Evolutionary conservation across 2,329 filamentous ascomycete genomes (phyloP).

Genomic region (Teratosphaeria pseudoeucalypti): DNA sequence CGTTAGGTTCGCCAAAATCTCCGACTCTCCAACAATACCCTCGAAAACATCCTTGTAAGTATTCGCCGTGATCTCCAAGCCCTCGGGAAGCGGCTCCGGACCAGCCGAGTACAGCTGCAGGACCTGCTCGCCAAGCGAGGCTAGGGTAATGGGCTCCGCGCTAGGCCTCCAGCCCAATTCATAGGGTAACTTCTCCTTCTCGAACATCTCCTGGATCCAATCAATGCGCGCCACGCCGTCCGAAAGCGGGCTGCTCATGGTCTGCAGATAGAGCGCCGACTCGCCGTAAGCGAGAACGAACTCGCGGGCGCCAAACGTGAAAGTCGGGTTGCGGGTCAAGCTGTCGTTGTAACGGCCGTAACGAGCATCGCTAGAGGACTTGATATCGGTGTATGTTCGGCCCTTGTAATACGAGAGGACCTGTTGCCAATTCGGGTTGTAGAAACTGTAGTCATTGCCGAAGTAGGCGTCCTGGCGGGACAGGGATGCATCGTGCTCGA

Average conservation of each 20-base stretch:
- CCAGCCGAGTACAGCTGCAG: conserved; percentile 13
- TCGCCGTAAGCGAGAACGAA: conserved; percentile 28
- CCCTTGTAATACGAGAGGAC: conserved; percentile 19
- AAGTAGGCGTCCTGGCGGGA: conserved; percentile 25
- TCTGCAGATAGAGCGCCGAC: conserved; percentile 28
- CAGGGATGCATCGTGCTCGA: conserved; percentile 29
- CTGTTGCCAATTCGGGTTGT: conserved; percentile 23
- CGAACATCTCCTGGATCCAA: conserved; percentile 27
- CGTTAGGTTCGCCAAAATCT: conserved; percentile 20
- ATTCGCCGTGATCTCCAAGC: conserved; percentile 9
- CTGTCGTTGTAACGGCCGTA: conserved; percentile 22
- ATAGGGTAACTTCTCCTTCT: conserved; percentile 28
- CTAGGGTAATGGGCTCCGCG: conserved; percentile 15
- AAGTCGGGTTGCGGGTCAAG: conserved; percentile 20
- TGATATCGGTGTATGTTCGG: conserved; percentile 17
- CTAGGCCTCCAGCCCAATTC: conserved; percentile 26
- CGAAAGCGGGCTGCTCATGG: conserved; percentile 24
- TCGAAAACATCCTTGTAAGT: conserved; percentile 14
- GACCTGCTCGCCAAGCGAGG: conserved; percentile 16
- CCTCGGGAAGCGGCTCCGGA: conserved; percentile 14
- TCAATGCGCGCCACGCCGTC: conserved; percentile 24
- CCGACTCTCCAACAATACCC: conserved; percentile 13
- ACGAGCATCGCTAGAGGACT: conserved; percentile 20
- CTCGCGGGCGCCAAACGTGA: conserved; percentile 24
- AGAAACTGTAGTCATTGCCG: conserved; percentile 27